Percentiles rank a stretch among this genome's conserved stretches.
Evolutionary conservation across 179 eudicot species (phyloP).

Genomic region (Actinidia arguta): DNA sequence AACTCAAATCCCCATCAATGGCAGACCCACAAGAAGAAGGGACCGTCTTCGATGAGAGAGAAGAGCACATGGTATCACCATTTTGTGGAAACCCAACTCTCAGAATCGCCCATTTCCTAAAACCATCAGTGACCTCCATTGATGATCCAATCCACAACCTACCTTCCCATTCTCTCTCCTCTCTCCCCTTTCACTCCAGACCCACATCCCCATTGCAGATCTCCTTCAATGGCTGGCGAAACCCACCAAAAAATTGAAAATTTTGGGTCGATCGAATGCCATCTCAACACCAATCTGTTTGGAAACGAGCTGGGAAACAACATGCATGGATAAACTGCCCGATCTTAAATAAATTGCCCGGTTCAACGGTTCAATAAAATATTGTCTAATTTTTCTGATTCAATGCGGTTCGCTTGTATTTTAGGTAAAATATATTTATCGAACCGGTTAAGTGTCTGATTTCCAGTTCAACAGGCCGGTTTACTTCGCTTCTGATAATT

Average conservation of each 20-base stretch:
- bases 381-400: too few species aligned
- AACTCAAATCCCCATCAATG: slow-evolving; percentile 13
- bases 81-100: slow-evolving; percentile 18
- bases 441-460: too few species aligned
- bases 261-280: slow-evolving; percentile 29
- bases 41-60: slow-evolving; percentile 27
- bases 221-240: slow-evolving; percentile 27
- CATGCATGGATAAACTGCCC: too few species aligned
- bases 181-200: not conserved
- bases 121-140: slow-evolving; percentile 11
- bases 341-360: too few species aligned
- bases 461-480: too few species aligned
- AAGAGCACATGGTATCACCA: slow-evolving; percentile 28
- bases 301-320: slow-evolving; percentile 45
- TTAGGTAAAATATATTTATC: too few species aligned
- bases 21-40: not conserved
- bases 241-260: slow-evolving; percentile 28
- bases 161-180: not conserved
- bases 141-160: not conserved
- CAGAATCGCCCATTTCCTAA: slow-evolving; percentile 24
- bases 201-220: slow-evolving; percentile 13
- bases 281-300: slow-evolving; percentile 12
- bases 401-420: too few species aligned
- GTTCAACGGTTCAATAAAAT: too few species aligned
- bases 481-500: too few species aligned